Conservation (phyloP, 495 filamentous ascomycete species). For the Hyphodiscus hymeniophilus region DNA sequence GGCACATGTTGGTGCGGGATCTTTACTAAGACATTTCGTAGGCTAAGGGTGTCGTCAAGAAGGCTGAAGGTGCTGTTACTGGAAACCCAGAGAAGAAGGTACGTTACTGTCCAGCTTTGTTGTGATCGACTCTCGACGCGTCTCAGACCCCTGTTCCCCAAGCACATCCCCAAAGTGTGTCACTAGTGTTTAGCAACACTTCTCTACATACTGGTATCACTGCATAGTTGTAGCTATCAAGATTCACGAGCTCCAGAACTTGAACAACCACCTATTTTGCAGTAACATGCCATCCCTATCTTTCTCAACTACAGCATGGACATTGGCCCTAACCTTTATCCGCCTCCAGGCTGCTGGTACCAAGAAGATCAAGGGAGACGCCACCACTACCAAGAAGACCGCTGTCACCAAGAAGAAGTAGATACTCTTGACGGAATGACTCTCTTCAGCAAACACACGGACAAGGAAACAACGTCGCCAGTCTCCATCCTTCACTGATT, state of each 20-base stretch:
- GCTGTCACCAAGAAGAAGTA: conserved; percentile 20
- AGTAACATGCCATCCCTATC: no score
- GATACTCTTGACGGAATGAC: conserved; percentile 9
- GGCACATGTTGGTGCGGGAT: background rate
- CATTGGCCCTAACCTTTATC: background rate
- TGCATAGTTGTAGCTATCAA: no score
- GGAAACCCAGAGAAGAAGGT: conserved; percentile 23
- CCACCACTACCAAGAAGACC: conserved; percentile 24
- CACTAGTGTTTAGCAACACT: background rate
- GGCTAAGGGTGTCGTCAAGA: conserved; percentile 42
- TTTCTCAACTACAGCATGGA: no score
- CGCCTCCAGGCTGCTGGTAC: conserved; percentile 25
- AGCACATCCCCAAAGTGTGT: background rate
- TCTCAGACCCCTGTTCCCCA: conserved; percentile 16
- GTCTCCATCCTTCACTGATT: conserved; percentile 12
- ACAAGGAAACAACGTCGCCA: conserved; percentile 13
- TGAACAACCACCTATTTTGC: no score
- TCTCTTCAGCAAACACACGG: conserved; percentile 10
- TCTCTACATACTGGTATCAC: no score
- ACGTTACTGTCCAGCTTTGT: conserved; percentile 13
- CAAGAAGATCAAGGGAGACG: conserved; percentile 30
- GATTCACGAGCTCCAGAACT: no score
- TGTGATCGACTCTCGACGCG: conserved; percentile 16
- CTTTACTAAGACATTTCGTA: conserved; percentile 26
- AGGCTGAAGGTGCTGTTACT: conserved; percentile 25